These are phyloP conservation scores for Sequoiadendron giganteum DNA, from an alignment of 75 land plant genomes.

Conservation along the genomic window DNA sequence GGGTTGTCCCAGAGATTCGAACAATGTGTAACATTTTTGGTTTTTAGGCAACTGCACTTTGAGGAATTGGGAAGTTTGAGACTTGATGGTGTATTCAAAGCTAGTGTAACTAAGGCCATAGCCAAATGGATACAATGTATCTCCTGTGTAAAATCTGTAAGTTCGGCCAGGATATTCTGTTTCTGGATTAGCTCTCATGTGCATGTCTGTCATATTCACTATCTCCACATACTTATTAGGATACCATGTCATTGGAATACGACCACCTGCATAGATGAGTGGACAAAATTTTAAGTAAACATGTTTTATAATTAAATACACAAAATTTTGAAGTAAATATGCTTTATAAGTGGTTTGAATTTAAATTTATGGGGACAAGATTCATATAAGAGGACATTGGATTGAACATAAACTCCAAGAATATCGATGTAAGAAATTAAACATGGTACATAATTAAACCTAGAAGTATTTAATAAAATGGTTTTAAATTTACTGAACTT, in stretches of 20 bases:
- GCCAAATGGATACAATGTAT: conserved; percentile 18
- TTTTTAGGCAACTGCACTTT: background rate
- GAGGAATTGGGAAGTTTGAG: background rate
- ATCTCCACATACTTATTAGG: conserved; percentile 27
- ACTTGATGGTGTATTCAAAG: conserved; percentile 15
- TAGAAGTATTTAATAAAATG: background rate
- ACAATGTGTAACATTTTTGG: conserved; percentile 9
- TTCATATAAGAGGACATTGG: background rate
- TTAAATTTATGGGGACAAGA: background rate
- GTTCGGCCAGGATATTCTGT: too few relatives aligned
- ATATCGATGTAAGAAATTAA: too few relatives aligned
- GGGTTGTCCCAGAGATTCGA: background rate
- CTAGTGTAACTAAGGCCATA: conserved; percentile 37
- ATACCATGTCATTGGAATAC: conserved; percentile 61
- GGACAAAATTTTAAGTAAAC: background rate
- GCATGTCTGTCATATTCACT: conserved; percentile 15
- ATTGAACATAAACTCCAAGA: background rate
- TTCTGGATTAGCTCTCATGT: too few relatives aligned
- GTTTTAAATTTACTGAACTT: background rate
- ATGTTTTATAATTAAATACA: background rate
- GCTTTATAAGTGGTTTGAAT: background rate
- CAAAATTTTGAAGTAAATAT: background rate
- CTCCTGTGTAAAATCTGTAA: too few relatives aligned
- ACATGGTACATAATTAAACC: background rate
- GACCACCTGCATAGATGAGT: conserved; percentile 37